A percentile compares a stretch with the other conserved stretches of the same genome.
Conservation (phyloP, 2,329 filamentous ascomycete species). For the Fusarium sp. region DNA sequence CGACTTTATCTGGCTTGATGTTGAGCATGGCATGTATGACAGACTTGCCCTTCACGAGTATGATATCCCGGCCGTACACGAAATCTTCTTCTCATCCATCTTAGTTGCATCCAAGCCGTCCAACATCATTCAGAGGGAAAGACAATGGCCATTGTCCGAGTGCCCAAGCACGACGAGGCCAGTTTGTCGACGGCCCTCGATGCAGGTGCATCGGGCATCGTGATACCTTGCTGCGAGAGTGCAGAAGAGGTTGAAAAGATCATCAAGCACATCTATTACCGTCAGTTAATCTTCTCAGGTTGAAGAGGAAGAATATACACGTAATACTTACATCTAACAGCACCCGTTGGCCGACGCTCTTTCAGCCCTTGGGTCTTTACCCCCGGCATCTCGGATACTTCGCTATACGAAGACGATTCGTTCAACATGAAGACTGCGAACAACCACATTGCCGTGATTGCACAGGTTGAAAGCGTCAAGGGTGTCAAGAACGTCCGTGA, state of each 20-base stretch:
- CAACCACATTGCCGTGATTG: background rate
- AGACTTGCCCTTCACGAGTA: slow-evolving; percentile 1
- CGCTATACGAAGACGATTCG: background rate
- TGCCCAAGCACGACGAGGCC: slow-evolving; percentile 4
- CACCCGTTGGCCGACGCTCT: background rate
- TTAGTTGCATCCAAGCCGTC: background rate
- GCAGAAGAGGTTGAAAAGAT: background rate
- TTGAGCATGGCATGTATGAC: slow-evolving; percentile 1
- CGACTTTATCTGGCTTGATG: slow-evolving; percentile 2
- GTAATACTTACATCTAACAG: background rate
- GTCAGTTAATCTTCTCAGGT: background rate
- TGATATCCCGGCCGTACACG: background rate
- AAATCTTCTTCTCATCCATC: background rate
- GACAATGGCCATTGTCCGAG: background rate
- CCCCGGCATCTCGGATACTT: background rate
- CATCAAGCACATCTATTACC: background rate
- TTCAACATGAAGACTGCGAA: slow-evolving; percentile 1
- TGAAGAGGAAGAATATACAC: background rate
- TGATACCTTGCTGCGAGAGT: background rate
- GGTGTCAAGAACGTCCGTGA: background rate
- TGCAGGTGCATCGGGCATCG: background rate
- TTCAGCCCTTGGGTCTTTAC: slow-evolving; percentile 1
- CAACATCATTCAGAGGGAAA: slow-evolving; percentile 2
- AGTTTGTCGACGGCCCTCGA: background rate
- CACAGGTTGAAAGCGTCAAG: background rate